phyloP scores from a whole-genome alignment of 768 basidiomycete species.

The Mycena rebaudengoi region DNA sequence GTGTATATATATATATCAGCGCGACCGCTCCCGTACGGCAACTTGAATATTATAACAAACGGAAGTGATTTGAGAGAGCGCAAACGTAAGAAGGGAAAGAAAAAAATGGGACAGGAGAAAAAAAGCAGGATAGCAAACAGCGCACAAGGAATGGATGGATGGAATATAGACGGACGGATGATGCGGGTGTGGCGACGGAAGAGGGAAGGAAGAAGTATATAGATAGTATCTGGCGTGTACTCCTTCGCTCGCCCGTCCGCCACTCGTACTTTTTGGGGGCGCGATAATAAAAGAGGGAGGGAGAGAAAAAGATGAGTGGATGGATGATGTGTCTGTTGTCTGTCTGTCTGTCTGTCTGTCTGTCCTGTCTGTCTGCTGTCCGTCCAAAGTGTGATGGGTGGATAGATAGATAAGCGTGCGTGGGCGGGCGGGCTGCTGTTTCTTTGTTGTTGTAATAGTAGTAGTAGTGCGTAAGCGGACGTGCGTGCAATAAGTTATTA shows the following conservation, averaged over 20 bases:
- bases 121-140: not conserved
- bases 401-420: not conserved
- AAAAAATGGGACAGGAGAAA: not conserved
- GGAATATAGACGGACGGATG: not conserved
- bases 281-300: too few relatives aligned
- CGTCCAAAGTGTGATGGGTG: too few relatives aligned
- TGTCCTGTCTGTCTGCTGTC: too few relatives aligned
- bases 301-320: too few relatives aligned
- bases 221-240: slow-evolving; percentile 13
- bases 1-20: slow-evolving; percentile 2
- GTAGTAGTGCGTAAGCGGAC: too few relatives aligned
- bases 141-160: not conserved
- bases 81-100: not conserved
- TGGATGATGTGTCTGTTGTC: not conserved
- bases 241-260: too few relatives aligned
- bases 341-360: not conserved
- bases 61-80: not conserved
- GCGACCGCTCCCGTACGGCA: too few relatives aligned
- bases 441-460: not conserved
- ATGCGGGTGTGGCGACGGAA: not conserved
- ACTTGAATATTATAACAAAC: not conserved
- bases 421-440: not conserved
- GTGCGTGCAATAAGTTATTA: slow-evolving; percentile 24
- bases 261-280: too few relatives aligned
- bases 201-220: not conserved